Evolutionary conservation across 1,284 basidiomycete species (phyloP).

Genomic region (Ustilago shanxiensis): DNA sequence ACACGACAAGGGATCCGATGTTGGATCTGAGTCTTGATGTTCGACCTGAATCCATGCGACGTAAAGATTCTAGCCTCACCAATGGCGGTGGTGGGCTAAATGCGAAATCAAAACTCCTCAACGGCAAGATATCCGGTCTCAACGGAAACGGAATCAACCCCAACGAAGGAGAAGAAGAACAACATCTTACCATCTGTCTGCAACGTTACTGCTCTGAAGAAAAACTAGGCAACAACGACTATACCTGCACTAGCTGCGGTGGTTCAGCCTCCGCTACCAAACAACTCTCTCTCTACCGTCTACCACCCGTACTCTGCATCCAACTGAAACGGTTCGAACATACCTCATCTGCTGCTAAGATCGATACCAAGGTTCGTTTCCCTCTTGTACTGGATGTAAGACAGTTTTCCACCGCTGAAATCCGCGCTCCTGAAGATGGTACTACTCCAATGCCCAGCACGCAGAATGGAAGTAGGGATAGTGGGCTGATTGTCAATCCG

Average conservation of each 20-base stretch:
- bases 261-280: constrained; percentile 72
- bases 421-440: constrained; percentile 39
- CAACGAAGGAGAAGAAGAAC: constrained; percentile 54
- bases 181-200: constrained; percentile 55
- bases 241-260: constrained; percentile 73
- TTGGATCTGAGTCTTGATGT: constrained; percentile 92
- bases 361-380: constrained; percentile 86
- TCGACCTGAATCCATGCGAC: constrained; percentile 49
- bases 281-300: constrained; percentile 82
- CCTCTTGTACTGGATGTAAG: constrained; percentile 88
- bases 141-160: constrained; percentile 8
- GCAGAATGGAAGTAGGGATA: constrained; percentile 5
- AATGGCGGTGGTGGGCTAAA: constrained; percentile 6
- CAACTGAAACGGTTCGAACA: constrained; percentile 97
- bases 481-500: constrained; percentile 20
- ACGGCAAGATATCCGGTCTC: constrained; percentile 12
- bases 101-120: constrained; percentile 23
- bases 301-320: constrained; percentile 91
- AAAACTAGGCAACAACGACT: constrained; percentile 59
- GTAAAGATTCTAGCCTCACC: constrained; percentile 3
- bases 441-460: neutral
- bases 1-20: constrained; percentile 86
- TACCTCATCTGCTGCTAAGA: constrained; percentile 76
- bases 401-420: constrained; percentile 78
- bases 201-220: constrained; percentile 64